phyloP scores from a whole-genome alignment of 768 basidiomycete species.

The Pleurotus pulmonarius region DNA sequence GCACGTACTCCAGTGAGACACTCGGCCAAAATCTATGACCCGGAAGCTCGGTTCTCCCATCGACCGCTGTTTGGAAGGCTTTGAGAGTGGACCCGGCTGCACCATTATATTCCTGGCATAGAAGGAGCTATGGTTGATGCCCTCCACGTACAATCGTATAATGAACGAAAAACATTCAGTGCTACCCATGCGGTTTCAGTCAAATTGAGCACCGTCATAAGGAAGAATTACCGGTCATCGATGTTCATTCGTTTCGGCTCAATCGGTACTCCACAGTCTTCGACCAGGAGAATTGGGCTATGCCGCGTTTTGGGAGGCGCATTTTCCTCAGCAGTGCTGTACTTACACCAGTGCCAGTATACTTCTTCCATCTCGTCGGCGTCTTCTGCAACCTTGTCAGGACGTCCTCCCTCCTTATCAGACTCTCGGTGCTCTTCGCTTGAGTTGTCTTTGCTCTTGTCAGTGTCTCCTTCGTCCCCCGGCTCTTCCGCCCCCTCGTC shows the following conservation, averaged over 20 bases:
- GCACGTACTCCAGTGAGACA: background rate
- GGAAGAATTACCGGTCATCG: conserved; percentile 33
- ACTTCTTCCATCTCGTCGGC: background rate
- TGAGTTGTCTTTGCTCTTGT: too few species aligned
- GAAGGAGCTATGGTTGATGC: conserved; percentile 34
- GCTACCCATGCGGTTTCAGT: conserved; percentile 13
- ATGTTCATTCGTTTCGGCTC: conserved; percentile 17
- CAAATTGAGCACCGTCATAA: background rate
- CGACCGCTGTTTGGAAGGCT: conserved; percentile 10
- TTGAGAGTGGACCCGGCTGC: conserved; percentile 29
- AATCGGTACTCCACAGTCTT: conserved; percentile 35
- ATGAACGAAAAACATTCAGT: conserved; percentile 38
- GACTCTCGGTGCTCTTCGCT: too few species aligned
- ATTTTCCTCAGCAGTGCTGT: background rate
- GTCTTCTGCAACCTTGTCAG: background rate
- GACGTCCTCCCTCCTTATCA: too few species aligned
- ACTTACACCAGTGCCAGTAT: background rate
- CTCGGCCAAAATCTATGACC: conserved; percentile 36
- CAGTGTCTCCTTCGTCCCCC: background rate
- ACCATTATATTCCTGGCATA: conserved; percentile 33
- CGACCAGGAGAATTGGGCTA: conserved; percentile 40
- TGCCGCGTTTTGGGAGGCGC: conserved; percentile 15
- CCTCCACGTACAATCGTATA: conserved; percentile 29
- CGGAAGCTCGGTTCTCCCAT: conserved; percentile 27
- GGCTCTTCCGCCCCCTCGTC: background rate